Conservation (phyloP, 768 basidiomycete genomes). For the Suillus luteus region DNA sequence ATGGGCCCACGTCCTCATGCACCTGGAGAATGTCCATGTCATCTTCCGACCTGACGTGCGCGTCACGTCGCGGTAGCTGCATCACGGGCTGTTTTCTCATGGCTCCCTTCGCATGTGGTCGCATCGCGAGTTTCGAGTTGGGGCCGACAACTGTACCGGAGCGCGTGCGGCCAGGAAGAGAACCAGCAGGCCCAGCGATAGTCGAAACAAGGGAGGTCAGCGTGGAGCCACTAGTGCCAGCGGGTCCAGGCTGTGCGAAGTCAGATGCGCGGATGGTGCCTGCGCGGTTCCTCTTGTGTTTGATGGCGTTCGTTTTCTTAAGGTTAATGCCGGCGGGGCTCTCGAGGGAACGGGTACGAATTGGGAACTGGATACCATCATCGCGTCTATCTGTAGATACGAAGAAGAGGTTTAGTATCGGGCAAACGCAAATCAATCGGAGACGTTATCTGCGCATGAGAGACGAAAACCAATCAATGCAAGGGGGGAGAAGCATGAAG, state of each 20-base stretch:
- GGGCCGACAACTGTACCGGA: conserved; percentile 49
- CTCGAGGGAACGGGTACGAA: conserved; percentile 28
- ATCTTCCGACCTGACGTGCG: conserved; percentile 20
- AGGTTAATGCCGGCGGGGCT: conserved; percentile 11
- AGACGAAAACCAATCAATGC: conserved; percentile 8
- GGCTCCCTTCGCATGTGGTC: neutral
- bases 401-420: neutral
- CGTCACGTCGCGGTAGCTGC: neutral
- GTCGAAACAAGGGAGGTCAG: conserved; percentile 1
- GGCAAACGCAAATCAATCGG: neutral
- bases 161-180: conserved; percentile 39
- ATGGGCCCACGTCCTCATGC: conserved; percentile 4
- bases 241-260: conserved; percentile 25
- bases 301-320: conserved; percentile 15
- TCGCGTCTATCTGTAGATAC: conserved; percentile 12
- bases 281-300: conserved; percentile 42
- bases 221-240: conserved; percentile 14
- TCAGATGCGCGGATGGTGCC: conserved; percentile 56
- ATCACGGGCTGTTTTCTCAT: conserved; percentile 3
- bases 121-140: conserved; percentile 25
- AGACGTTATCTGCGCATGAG: conserved; percentile 16
- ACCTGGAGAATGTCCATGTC: conserved; percentile 29
- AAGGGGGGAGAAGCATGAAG: neutral
- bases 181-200: conserved; percentile 5
- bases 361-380: conserved; percentile 13